Conservation (phyloP, 164 flowering plant genomes). For the Vitis amurensis region DNA sequence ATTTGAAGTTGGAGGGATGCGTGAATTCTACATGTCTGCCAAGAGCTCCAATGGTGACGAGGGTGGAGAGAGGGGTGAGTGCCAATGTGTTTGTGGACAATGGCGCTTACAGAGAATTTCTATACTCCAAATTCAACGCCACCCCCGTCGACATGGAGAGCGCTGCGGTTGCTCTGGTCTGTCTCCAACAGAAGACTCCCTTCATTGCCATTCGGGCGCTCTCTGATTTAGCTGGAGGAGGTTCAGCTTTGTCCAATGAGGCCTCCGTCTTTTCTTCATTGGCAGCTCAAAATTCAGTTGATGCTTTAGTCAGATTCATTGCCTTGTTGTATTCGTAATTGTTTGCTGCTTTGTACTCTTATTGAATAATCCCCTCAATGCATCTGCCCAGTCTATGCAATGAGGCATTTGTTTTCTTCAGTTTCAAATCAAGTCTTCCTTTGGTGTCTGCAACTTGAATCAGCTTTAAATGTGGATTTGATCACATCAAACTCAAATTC, state of each 20-base stretch:
- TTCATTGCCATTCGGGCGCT: constrained; percentile 42
- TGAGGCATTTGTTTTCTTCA: no score
- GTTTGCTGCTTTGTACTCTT: no score
- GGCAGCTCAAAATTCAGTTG: constrained; percentile 46
- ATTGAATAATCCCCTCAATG: no score
- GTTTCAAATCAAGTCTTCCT: no score
- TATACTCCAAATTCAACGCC: constrained; percentile 34
- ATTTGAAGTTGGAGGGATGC: constrained; percentile 42
- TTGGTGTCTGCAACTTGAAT: no score
- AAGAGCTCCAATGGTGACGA: constrained; percentile 35
- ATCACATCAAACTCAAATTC: no score
- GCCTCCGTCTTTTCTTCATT: constrained; percentile 31
- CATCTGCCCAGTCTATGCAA: no score
- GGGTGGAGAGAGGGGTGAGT: constrained; percentile 40
- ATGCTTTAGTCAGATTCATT: constrained; percentile 25
- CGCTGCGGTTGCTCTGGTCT: constrained; percentile 53
- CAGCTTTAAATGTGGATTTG: no score
- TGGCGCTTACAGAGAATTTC: constrained; percentile 38
- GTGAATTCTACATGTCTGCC: constrained; percentile 41
- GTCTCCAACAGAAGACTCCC: constrained; percentile 33
- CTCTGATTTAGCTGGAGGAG: constrained; percentile 56
- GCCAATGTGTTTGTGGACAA: constrained; percentile 47
- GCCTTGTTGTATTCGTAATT: constrained; percentile 17
- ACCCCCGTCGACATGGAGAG: constrained; percentile 57
- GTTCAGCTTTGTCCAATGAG: constrained; percentile 45